Evolutionary conservation across 208 protist species (phyloP), one percentile per base, ranked within the genome.

Genomic region (Blechomonas ayalai): DNA sequence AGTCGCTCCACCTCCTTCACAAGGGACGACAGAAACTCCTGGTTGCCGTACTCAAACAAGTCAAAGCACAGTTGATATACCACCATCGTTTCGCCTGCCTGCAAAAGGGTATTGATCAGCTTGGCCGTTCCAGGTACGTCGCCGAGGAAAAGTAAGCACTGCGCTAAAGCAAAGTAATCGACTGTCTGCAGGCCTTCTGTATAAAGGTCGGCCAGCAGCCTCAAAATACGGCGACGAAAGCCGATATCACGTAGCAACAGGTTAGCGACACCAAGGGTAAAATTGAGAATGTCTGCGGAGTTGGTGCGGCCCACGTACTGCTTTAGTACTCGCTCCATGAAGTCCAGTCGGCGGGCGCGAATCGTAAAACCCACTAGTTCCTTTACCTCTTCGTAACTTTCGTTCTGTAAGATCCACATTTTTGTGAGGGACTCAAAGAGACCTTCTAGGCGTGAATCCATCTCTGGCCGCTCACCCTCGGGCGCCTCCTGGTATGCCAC

Each of bases 71-170:
- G 66, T 61, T 95, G 87, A 50, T 81, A 92, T 2, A 80, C 79
- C 12, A 80, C 76, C 22, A 78, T 71, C 41, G 50, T 64, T 41
- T 79, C 57, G 47, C 52, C 48, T 28, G 18, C 52, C 28, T 85
- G 69, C 37, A 96, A 60, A 6, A 98, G 73, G 16, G 62, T 57
- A 19, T 34, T 38, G 25, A 99, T 86, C 8, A 96, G 56, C 16
- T 66, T 59, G 3, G 82, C 83, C 8, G 97, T 92, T 16, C 50
- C 56, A 24, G 54, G 46, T 0, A 71, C 61, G 52, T 99, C 92
- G 52, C 95, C 83, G 3, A 99, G 78, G 44, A 95, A 95, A 23
- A 98, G 73, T 13, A 98, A 76, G 65, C 95, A 97, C 50, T 97
- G 92, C 37, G 72, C 76, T n/a, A 96, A 60, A 18, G 77, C 73